Conservation (phyloP, 768 basidiomycete species). For the Trametes cubensis region DNA sequence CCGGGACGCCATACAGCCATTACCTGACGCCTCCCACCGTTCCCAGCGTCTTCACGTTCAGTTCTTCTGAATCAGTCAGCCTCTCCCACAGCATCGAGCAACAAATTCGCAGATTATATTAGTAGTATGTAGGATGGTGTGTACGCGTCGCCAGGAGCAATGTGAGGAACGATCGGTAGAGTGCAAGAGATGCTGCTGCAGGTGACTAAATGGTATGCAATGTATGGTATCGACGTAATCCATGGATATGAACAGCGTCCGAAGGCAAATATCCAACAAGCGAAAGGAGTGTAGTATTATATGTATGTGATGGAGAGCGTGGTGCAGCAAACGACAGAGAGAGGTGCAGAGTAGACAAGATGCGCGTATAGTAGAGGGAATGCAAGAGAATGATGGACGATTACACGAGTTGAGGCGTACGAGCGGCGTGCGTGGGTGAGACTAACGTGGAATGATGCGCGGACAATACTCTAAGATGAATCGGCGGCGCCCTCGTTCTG, state of each 20-base stretch:
- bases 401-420: neutral
- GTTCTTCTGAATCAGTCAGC: too few relatives aligned
- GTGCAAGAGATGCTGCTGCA: slow-evolving; percentile 19
- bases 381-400: slow-evolving; percentile 11
- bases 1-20: neutral
- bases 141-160: slow-evolving; percentile 5
- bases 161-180: slow-evolving; percentile 14
- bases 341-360: slow-evolving; percentile 20
- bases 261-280: slow-evolving; percentile 25
- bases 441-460: slow-evolving; percentile 5
- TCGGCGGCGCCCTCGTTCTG: slow-evolving; percentile 10
- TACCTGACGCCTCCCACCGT: too few relatives aligned
- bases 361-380: slow-evolving; percentile 12
- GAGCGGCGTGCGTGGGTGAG: slow-evolving; percentile 3
- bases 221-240: slow-evolving; percentile 22
- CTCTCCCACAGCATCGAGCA: neutral
- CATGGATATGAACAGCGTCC: slow-evolving; percentile 23
- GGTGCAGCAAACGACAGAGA: slow-evolving; percentile 14
- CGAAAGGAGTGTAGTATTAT: slow-evolving; percentile 26
- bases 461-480: slow-evolving; percentile 1
- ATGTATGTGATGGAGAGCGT: slow-evolving; percentile 16
- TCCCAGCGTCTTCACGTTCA: too few relatives aligned
- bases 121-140: slow-evolving; percentile 15
- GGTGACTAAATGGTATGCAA: slow-evolving; percentile 24
- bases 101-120: slow-evolving; percentile 22